phyloP scores from a whole-genome alignment of 1,284 basidiomycete genomes.

The Boletellus sp. region DNA sequence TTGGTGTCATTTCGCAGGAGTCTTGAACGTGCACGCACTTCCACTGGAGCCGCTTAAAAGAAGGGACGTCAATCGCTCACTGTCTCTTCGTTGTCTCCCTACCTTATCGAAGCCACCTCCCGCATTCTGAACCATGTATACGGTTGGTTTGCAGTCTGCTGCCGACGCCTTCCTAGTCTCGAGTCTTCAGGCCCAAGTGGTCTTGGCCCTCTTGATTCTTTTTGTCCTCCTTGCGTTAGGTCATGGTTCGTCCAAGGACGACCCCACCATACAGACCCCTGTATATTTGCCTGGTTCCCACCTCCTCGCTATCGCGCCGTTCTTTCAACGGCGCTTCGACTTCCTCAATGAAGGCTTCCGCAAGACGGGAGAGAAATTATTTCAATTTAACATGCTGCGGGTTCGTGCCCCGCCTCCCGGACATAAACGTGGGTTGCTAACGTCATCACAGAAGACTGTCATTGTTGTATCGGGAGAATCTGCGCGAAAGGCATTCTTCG shows the following conservation, averaged over 20 bases:
- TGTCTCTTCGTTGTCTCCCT: constrained; percentile 22
- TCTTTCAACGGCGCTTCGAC: constrained; percentile 64
- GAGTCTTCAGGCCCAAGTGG: constrained; percentile 50
- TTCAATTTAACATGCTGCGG: constrained; percentile 62
- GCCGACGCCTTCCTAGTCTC: constrained; percentile 55
- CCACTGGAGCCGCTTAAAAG: constrained; percentile 24
- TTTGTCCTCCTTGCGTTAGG: constrained; percentile 46
- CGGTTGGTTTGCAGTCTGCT: constrained; percentile 57
- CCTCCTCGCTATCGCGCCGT: constrained; percentile 55
- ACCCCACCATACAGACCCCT: constrained; percentile 42
- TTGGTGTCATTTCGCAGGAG: constrained; percentile 26
- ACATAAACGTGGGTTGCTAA: constrained; percentile 16
- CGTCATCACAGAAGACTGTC: constrained; percentile 51
- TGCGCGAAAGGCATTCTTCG: constrained; percentile 65
- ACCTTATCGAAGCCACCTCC: constrained; percentile 24
- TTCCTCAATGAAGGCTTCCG: constrained; percentile 68
- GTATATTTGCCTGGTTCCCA: constrained; percentile 52
- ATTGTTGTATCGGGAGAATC: constrained; percentile 69
- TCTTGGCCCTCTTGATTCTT: constrained; percentile 52
- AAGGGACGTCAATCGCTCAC: constrained; percentile 15
- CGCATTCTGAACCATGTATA: constrained; percentile 38
- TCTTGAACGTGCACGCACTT: constrained; percentile 22
- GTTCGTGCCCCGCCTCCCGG: constrained; percentile 26
- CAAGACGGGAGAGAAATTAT: constrained; percentile 57
- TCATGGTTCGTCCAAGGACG: constrained; percentile 40